Conservation (phyloP, 2,329 filamentous ascomycete genomes). For the Diaporthe capsici region DNA sequence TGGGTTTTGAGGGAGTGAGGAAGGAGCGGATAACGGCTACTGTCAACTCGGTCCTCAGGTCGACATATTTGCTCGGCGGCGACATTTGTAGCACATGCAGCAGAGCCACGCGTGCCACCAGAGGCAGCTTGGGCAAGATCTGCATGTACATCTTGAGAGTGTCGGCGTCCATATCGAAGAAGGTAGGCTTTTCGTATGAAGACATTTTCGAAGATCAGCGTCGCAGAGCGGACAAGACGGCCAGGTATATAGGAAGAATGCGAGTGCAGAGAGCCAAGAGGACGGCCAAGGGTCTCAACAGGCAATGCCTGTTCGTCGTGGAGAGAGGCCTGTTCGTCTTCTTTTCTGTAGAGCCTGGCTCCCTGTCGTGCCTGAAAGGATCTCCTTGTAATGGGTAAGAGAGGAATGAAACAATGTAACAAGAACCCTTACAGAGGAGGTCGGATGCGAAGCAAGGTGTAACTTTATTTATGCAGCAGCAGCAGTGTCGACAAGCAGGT, state of each 20-base stretch:
- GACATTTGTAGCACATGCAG: conserved; percentile 78
- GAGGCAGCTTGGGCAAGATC: conserved; percentile 70
- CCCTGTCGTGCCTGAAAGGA: conserved; percentile 7
- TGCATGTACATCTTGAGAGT: conserved; percentile 45
- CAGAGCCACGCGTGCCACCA: conserved; percentile 73
- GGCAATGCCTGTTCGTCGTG: conserved; percentile 21
- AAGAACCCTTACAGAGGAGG: conserved; percentile 6
- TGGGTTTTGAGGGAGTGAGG: conserved; percentile 61
- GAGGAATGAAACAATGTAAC: conserved; percentile 25
- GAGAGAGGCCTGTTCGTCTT: conserved; percentile 18
- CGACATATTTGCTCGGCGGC: conserved; percentile 80
- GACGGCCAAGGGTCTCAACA: neutral
- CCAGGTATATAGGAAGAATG: neutral
- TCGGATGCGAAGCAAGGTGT: conserved; percentile 16
- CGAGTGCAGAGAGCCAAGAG: neutral
- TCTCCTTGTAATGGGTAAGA: conserved; percentile 7
- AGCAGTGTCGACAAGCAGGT: neutral
- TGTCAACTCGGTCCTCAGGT: conserved; percentile 80
- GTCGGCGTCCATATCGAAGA: conserved; percentile 40
- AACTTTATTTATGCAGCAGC: conserved; percentile 27
- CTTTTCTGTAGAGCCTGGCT: conserved; percentile 4
- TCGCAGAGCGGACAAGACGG: neutral
- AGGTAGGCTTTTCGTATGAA: neutral
- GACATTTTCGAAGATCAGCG: neutral
- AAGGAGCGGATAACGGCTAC: conserved; percentile 80